phyloP scores from a whole-genome alignment of 2,329 filamentous ascomycete genomes.

The Gyromitra esculenta region DNA sequence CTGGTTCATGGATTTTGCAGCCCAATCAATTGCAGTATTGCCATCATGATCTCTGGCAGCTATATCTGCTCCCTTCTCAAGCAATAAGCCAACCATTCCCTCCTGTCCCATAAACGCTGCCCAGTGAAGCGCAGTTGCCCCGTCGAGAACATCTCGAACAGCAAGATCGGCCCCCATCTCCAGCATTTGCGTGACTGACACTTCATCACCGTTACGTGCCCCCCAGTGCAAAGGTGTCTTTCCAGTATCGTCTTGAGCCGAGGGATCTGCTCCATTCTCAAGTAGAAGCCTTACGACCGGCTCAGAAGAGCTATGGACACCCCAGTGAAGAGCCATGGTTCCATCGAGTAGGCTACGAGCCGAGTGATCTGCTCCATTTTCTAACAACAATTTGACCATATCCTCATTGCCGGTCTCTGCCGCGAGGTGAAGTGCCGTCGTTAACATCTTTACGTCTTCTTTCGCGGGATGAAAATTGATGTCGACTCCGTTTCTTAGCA shows the following conservation, averaged over 20 bases:
- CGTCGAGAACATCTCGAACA: background rate
- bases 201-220: conserved; percentile 1
- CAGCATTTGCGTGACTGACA: background rate
- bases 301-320: no score
- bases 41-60: conserved; percentile 4
- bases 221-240: conserved; percentile 11
- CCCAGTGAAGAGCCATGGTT: no score
- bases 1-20: conserved; percentile 5
- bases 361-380: no score
- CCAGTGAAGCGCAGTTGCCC: background rate
- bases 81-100: background rate
- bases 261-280: background rate
- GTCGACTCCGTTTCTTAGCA: conserved; percentile 8
- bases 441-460: conserved; percentile 10
- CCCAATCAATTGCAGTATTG: conserved; percentile 6
- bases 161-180: conserved; percentile 1
- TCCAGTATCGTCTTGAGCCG: background rate
- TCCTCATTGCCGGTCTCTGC: background rate
- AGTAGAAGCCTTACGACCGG: no score
- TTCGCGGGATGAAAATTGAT: conserved; percentile 18
- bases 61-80: background rate
- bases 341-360: no score
- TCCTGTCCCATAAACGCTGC: background rate
- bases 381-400: background rate
- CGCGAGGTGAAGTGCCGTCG: background rate